A percentile compares a stretch with the other conserved stretches of the same genome.
Conservation (phyloP, 192 early-diverging fungal genomes). For the Coemansia umbellata region DNA sequence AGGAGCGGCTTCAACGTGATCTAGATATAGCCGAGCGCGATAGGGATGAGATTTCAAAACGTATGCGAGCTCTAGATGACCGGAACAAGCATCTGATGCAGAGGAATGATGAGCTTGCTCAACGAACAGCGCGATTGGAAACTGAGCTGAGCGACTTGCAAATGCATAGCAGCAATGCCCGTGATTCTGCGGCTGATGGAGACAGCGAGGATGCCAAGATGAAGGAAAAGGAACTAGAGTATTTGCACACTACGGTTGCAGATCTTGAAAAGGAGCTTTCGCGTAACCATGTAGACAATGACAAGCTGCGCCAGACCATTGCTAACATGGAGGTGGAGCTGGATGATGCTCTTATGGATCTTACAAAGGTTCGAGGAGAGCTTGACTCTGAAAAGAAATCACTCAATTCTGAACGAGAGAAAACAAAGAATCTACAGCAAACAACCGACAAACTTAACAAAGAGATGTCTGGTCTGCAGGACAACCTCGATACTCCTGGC, state of each 20-base stretch:
- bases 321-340: conserved; percentile 15
- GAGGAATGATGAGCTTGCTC: conserved; percentile 28
- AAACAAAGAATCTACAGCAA: conserved; percentile 2
- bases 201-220: neutral
- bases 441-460: neutral
- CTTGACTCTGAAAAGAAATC: conserved; percentile 4
- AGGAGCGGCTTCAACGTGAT: conserved; percentile 15
- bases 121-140: conserved; percentile 33
- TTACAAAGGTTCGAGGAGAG: conserved; percentile 4
- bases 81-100: conserved; percentile 13
- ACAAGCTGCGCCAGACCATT: conserved; percentile 18
- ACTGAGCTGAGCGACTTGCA: conserved; percentile 32
- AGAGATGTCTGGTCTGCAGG: neutral
- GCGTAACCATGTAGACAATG: conserved; percentile 9
- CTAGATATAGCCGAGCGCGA: conserved; percentile 19
- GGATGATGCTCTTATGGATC: conserved; percentile 8
- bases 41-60: neutral
- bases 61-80: conserved; percentile 8
- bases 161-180: neutral
- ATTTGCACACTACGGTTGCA: conserved; percentile 5
- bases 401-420: neutral
- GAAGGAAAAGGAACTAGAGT: neutral
- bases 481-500: neutral
- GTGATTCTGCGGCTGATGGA: neutral
- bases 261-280: conserved; percentile 14